Percentiles rank a stretch among this genome's conserved stretches.
phyloP scores from a whole-genome alignment of 2,329 filamentous ascomycete species.

The Trichothecium roseum region DNA sequence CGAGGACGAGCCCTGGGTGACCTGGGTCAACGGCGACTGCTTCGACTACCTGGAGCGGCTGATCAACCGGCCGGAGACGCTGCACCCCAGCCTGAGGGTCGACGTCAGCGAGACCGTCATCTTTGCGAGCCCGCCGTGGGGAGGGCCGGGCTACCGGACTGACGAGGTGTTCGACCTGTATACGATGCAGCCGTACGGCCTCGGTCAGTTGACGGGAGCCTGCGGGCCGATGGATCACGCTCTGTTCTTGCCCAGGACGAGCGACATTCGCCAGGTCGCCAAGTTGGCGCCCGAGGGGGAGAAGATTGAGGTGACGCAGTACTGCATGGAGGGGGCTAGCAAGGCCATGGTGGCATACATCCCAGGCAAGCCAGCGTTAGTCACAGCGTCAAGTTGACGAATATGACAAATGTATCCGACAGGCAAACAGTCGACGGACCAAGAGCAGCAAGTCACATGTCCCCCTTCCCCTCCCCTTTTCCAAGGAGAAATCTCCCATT shows the following conservation, averaged over 20 bases:
- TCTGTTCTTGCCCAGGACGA: slow-evolving; percentile 78
- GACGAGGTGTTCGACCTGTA: slow-evolving; percentile 70
- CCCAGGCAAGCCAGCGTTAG: slow-evolving; percentile 19
- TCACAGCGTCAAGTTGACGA: not conserved
- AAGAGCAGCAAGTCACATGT: not conserved
- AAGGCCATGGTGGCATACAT: slow-evolving; percentile 66
- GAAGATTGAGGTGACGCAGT: slow-evolving; percentile 72
- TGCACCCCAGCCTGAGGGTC: slow-evolving; percentile 28
- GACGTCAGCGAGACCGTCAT: slow-evolving; percentile 31
- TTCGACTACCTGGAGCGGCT: slow-evolving; percentile 58
- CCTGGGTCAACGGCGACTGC: slow-evolving; percentile 80
- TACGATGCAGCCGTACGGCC: slow-evolving; percentile 80
- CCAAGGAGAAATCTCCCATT: not conserved
- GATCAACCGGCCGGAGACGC: slow-evolving; percentile 20
- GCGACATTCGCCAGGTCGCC: slow-evolving; percentile 71
- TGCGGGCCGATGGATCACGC: slow-evolving; percentile 54
- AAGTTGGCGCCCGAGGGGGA: slow-evolving; percentile 34
- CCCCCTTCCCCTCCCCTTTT: not conserved
- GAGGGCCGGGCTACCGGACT: slow-evolving; percentile 43
- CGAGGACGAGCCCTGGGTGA: slow-evolving; percentile 59
- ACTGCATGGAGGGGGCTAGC: slow-evolving; percentile 82
- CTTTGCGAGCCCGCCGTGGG: slow-evolving; percentile 52
- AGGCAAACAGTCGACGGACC: no score
- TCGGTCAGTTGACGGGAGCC: slow-evolving; percentile 50
- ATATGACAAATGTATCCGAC: no score